phyloP scores from a whole-genome alignment of 106 monocot species.

The Triglochin maritima region DNA sequence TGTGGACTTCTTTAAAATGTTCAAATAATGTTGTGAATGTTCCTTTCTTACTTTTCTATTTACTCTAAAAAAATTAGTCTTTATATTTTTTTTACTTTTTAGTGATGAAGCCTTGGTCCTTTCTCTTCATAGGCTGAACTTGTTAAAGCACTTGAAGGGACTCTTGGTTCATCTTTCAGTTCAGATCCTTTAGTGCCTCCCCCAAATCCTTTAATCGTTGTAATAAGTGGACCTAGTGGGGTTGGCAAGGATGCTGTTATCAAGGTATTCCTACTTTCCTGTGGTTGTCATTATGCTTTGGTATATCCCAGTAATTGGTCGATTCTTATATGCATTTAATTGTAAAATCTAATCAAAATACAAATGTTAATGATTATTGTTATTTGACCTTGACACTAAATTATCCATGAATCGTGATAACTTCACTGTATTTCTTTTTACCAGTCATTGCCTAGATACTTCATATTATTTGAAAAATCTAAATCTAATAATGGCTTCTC shows the following conservation, averaged over 20 bases:
- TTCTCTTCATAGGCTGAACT: conserved; percentile 44
- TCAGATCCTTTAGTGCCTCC: conserved; percentile 60
- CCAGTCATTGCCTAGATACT: background rate
- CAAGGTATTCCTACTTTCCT: conserved; percentile 41
- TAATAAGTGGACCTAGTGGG: conserved; percentile 96
- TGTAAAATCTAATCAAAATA: background rate
- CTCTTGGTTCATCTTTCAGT: conserved; percentile 70
- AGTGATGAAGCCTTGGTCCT: background rate
- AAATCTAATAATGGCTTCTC: background rate
- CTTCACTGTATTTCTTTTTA: background rate
- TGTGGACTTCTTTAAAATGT: background rate
- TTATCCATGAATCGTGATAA: background rate
- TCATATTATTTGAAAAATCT: background rate
- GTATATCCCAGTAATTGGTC: background rate
- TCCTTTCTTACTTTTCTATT: background rate
- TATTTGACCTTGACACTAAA: background rate
- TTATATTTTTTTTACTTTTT: too few relatives aligned
- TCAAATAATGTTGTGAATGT: too few relatives aligned
- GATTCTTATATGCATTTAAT: background rate
- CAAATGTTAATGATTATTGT: background rate
- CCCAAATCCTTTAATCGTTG: conserved; percentile 68
- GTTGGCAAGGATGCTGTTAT: conserved; percentile 98
- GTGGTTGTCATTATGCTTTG: background rate
- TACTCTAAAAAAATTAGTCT: background rate
- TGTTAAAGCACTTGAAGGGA: conserved; percentile 62